These are phyloP conservation scores for Evansstolkia leycettana DNA, from an alignment of 495 filamentous ascomycete genomes.

Conservation along the genomic window DNA sequence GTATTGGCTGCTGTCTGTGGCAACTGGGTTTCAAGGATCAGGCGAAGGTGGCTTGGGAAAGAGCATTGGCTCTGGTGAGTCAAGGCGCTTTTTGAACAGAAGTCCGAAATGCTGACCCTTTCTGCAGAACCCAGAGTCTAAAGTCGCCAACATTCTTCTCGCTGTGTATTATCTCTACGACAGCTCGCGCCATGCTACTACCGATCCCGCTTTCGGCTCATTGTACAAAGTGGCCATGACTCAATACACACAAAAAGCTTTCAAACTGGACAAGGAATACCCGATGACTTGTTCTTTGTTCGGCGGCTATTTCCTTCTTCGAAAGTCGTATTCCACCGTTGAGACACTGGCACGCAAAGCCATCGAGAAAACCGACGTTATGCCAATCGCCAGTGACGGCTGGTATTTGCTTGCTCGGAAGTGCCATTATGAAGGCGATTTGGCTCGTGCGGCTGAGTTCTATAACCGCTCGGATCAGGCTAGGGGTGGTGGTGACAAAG, in stretches of 20 bases:
- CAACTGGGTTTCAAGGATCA: constrained; percentile 87
- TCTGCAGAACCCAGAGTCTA: constrained; percentile 64
- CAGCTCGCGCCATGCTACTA: constrained; percentile 66
- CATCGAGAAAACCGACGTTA: constrained; percentile 89
- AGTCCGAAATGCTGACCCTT: not conserved
- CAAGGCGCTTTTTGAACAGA: constrained; percentile 1
- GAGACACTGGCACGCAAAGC: constrained; percentile 83
- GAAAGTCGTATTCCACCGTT: constrained; percentile 62
- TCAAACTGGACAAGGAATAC: constrained; percentile 88
- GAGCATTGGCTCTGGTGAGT: constrained; percentile 60
- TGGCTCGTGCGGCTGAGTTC: constrained; percentile 59
- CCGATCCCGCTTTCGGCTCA: constrained; percentile 61
- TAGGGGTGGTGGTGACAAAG: constrained; percentile 73
- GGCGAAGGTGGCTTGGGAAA: constrained; percentile 80
- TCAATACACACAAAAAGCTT: constrained; percentile 83
- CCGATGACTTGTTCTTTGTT: constrained; percentile 86
- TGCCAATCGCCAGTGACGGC: constrained; percentile 88
- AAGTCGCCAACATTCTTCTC: constrained; percentile 80
- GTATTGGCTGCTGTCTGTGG: constrained; percentile 93
- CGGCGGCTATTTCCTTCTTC: constrained; percentile 72
- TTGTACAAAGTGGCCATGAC: constrained; percentile 90
- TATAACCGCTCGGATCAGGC: constrained; percentile 84
- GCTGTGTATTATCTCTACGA: constrained; percentile 78
- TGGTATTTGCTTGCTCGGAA: constrained; percentile 91
- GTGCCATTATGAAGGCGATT: constrained; percentile 62